Percentiles rank a stretch among this genome's conserved stretches.
Evolutionary conservation across 768 basidiomycete species (phyloP).

Genomic region (Candolleomyces aberdarensis): DNA sequence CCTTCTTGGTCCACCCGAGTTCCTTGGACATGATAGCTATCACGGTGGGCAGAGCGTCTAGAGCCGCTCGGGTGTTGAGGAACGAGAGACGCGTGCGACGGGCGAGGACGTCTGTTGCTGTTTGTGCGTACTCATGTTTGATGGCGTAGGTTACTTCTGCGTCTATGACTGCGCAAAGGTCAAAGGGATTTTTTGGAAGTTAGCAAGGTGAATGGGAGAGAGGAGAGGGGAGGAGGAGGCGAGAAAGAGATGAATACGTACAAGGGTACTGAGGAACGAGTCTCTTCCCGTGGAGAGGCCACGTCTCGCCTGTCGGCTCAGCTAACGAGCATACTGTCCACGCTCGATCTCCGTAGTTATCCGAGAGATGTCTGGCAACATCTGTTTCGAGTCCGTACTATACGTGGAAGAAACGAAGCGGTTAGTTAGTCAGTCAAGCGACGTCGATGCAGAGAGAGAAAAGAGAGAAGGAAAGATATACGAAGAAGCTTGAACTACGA

Average conservation of each 20-base stretch:
- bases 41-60: constrained; percentile 81
- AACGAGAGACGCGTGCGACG: constrained; percentile 90
- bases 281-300: constrained; percentile 85
- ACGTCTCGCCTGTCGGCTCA: constrained; percentile 68
- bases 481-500: constrained; percentile 13
- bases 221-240: background rate
- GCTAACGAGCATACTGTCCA: constrained; percentile 90
- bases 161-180: constrained; percentile 65
- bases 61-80: constrained; percentile 84
- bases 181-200: background rate
- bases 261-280: constrained; percentile 75
- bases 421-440: no score
- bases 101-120: constrained; percentile 90
- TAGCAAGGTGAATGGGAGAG: background rate
- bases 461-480: background rate
- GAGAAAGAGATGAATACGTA: constrained; percentile 25
- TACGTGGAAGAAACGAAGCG: no score
- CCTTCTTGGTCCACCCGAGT: constrained; percentile 66
- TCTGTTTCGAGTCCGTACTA: constrained; percentile 90
- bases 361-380: constrained; percentile 90
- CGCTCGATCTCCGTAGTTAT: constrained; percentile 93
- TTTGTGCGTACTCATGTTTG: constrained; percentile 87
- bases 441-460: no score
- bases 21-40: constrained; percentile 91
- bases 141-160: constrained; percentile 91